Conservation (phyloP, 2,329 filamentous ascomycete genomes). For the Biscogniauxia marginata region DNA sequence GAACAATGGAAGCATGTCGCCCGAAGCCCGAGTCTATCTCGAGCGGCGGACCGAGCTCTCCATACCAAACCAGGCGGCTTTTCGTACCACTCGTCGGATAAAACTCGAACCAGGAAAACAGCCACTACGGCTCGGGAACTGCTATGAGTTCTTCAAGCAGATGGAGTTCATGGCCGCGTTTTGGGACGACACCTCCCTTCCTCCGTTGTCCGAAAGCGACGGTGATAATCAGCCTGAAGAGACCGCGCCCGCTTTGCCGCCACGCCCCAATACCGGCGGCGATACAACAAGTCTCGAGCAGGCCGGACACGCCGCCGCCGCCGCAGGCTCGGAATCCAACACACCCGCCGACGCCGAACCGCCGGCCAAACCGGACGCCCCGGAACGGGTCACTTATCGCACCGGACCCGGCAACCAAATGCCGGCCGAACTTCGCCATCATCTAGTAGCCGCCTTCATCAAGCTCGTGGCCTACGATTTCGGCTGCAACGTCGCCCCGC, state of each 20-base stretch:
- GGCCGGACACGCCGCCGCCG: constrained; percentile 12
- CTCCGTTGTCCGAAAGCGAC: constrained; percentile 13
- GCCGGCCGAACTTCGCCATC: constrained; percentile 57
- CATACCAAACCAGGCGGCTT: constrained; percentile 56
- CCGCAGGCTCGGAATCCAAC: constrained; percentile 17
- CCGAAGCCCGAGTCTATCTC: constrained; percentile 56
- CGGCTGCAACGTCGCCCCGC: constrained; percentile 57
- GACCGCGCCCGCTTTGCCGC: constrained; percentile 7
- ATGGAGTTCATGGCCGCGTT: constrained; percentile 58
- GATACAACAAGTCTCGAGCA: constrained; percentile 15
- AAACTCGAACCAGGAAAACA: constrained; percentile 52
- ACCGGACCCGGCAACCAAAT: constrained; percentile 53
- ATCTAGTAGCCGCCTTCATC: constrained; percentile 57
- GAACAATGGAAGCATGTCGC: constrained; percentile 53
- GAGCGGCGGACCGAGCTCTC: constrained; percentile 59
- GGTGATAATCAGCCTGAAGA: constrained; percentile 7
- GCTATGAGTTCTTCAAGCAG: constrained; percentile 65
- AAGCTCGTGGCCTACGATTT: constrained; percentile 67
- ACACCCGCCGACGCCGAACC: constrained; percentile 13
- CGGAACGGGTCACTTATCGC: constrained; percentile 38
- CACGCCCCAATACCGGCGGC: constrained; percentile 7
- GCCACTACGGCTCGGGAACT: constrained; percentile 57
- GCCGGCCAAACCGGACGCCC: constrained; percentile 7
- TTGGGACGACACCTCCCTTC: constrained; percentile 60
- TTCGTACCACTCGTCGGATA: constrained; percentile 60